These are phyloP conservation scores for baker's yeast (Saccharomyces cerevisiae) DNA, from an alignment of 805 yeast species.

Conservation along the genomic window DNA sequence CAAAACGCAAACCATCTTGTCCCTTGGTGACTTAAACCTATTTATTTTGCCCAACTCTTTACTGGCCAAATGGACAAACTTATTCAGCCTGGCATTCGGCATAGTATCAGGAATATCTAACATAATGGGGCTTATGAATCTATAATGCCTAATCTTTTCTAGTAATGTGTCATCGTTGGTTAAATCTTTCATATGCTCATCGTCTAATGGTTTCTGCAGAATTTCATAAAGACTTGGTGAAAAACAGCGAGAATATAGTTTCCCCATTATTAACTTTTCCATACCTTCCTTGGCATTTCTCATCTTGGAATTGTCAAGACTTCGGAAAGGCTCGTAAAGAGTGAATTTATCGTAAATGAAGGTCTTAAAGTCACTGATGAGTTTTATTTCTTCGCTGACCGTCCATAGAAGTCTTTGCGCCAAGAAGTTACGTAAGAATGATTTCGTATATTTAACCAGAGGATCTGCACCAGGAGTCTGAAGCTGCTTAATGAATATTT, in stretches of 20 bases:
- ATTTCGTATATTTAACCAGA: slow-evolving; percentile 72
- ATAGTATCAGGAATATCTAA: slow-evolving; percentile 60
- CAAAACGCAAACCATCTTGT: slow-evolving; percentile 81
- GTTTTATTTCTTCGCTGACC: slow-evolving; percentile 66
- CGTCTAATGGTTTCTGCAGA: slow-evolving; percentile 38
- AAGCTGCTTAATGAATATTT: slow-evolving; percentile 62
- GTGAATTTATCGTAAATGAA: slow-evolving; percentile 61
- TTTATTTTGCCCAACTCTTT: slow-evolving; percentile 71
- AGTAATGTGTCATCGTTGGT: slow-evolving; percentile 46
- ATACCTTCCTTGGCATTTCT: slow-evolving; percentile 81
- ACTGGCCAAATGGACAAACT: slow-evolving; percentile 59
- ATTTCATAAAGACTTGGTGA: slow-evolving; percentile 43
- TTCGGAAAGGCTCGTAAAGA: slow-evolving; percentile 63
- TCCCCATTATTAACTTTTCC: slow-evolving; percentile 86
- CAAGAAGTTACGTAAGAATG: slow-evolving; percentile 68
- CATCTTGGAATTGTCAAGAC: slow-evolving; percentile 50
- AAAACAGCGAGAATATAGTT: slow-evolving; percentile 68
- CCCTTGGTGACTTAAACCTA: slow-evolving; percentile 85
- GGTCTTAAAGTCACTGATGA: slow-evolving; percentile 64
- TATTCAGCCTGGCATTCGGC: slow-evolving; percentile 36
- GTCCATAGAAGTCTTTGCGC: slow-evolving; percentile 56
- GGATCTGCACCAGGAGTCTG: slow-evolving; percentile 79
- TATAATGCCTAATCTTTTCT: slow-evolving; percentile 49
- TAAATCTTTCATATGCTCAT: slow-evolving; percentile 56
- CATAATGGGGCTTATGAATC: slow-evolving; percentile 67